Conservation (phyloP, 2,329 filamentous ascomycete species). For the Trichoderma sp. region DNA sequence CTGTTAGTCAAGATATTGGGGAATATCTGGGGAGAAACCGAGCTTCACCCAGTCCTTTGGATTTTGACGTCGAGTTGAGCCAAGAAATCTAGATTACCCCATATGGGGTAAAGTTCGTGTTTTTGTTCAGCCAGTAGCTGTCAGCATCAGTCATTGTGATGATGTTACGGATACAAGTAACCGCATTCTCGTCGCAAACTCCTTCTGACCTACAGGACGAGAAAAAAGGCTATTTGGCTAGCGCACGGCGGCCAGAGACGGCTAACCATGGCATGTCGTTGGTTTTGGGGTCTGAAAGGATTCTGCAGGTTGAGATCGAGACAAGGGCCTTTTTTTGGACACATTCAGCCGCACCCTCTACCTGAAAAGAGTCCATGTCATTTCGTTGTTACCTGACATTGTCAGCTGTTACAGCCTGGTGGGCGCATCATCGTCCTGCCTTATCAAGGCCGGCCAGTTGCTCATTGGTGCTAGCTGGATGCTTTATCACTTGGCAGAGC, state of each 20-base stretch:
- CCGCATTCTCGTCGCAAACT: background rate
- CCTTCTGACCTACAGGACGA: background rate
- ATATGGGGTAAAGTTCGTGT: background rate
- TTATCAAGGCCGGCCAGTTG: background rate
- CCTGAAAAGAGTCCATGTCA: background rate
- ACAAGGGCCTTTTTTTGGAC: background rate
- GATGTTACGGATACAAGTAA: background rate
- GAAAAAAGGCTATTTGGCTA: background rate
- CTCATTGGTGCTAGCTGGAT: background rate
- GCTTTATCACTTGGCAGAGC: background rate
- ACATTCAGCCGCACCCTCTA: background rate
- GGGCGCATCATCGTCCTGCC: background rate
- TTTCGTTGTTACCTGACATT: background rate
- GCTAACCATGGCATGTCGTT: background rate
- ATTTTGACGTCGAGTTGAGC: background rate
- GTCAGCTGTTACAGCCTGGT: background rate
- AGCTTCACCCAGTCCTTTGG: background rate
- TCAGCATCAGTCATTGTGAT: background rate
- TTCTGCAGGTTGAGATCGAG: background rate
- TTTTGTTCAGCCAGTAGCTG: background rate
- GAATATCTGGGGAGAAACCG: conserved; percentile 13
- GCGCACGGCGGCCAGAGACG: background rate
- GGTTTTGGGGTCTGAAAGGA: background rate
- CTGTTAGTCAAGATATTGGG: conserved; percentile 19
- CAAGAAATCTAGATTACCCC: conserved; percentile 6